These are phyloP conservation scores for Salvia sclarea DNA, from an alignment of 305 asterid genomes.

Conservation along the genomic window DNA sequence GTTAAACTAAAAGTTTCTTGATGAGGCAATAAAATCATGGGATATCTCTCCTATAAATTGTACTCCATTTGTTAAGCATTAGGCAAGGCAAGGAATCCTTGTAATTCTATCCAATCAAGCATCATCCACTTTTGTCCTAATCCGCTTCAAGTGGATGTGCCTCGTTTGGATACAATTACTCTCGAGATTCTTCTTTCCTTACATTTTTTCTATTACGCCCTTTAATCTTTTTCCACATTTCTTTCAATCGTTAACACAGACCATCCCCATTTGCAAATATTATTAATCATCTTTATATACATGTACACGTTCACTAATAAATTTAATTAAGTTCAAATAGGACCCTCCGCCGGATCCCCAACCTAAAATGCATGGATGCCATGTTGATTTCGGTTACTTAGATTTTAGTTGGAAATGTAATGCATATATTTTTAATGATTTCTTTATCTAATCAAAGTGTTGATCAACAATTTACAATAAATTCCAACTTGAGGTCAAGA, in stretches of 20 bases:
- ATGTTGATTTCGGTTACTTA: too few species aligned
- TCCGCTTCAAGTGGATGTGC: slow-evolving; percentile 34
- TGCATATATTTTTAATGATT: too few species aligned
- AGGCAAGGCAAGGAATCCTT: slow-evolving; percentile 29
- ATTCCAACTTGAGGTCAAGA: not conserved
- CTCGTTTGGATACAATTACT: slow-evolving; percentile 39
- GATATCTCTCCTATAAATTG: slow-evolving; percentile 30
- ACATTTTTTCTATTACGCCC: not conserved
- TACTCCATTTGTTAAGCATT: too few species aligned
- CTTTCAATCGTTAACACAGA: not conserved
- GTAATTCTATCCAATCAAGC: slow-evolving; percentile 47
- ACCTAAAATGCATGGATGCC: too few species aligned
- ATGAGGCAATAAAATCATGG: slow-evolving; percentile 17
- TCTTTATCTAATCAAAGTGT: not conserved
- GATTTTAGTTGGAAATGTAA: too few species aligned
- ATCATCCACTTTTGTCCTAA: slow-evolving; percentile 39
- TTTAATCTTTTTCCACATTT: not conserved
- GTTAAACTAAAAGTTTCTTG: not conserved
- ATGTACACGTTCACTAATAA: too few species aligned
- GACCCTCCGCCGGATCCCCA: too few species aligned
- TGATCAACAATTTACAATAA: not conserved
- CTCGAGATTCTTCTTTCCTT: slow-evolving; percentile 28
- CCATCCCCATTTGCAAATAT: not conserved
- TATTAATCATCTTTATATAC: too few species aligned
- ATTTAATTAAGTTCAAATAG: too few species aligned